phyloP scores from a whole-genome alignment of 1,284 basidiomycete species.

The Gomphus sp. region DNA sequence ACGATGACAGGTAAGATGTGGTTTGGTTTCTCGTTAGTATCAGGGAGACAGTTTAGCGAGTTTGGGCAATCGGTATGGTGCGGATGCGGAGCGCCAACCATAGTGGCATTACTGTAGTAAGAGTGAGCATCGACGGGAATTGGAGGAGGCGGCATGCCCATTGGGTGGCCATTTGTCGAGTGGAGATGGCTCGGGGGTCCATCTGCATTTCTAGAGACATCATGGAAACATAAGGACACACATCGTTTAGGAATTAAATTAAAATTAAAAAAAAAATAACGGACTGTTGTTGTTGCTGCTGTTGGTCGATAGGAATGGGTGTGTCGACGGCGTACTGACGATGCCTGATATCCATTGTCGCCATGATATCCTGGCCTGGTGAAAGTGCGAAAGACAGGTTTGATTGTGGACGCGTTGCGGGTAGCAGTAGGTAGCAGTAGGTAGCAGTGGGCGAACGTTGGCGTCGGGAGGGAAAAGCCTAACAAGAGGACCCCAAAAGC shows the following conservation, averaged over 20 bases:
- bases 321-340: constrained; percentile 8
- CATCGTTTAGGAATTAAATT: not conserved
- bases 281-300: constrained; percentile 2
- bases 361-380: constrained; percentile 9
- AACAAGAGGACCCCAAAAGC: not conserved
- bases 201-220: constrained; percentile 4
- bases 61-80: constrained; percentile 67
- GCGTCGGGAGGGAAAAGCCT: not conserved
- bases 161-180: constrained; percentile 1
- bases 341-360: constrained; percentile 11
- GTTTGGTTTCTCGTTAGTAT: constrained; percentile 66
- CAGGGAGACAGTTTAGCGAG: constrained; percentile 63
- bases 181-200: not conserved
- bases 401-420: constrained; percentile 10
- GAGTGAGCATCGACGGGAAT: constrained; percentile 7
- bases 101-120: constrained; percentile 6
- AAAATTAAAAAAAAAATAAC: not conserved
- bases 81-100: constrained; percentile 32
- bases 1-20: constrained; percentile 75
- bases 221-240: constrained; percentile 6
- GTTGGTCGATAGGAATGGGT: constrained; percentile 8
- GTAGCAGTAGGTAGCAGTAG: constrained; percentile 10
- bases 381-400: constrained; percentile 5
- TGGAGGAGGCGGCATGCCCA: constrained; percentile 6
- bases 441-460: constrained; percentile 10